These are phyloP conservation scores for Halophytophthora batemanensis DNA, from an alignment of 352 stramenopile genomes.

Conservation along the genomic window DNA sequence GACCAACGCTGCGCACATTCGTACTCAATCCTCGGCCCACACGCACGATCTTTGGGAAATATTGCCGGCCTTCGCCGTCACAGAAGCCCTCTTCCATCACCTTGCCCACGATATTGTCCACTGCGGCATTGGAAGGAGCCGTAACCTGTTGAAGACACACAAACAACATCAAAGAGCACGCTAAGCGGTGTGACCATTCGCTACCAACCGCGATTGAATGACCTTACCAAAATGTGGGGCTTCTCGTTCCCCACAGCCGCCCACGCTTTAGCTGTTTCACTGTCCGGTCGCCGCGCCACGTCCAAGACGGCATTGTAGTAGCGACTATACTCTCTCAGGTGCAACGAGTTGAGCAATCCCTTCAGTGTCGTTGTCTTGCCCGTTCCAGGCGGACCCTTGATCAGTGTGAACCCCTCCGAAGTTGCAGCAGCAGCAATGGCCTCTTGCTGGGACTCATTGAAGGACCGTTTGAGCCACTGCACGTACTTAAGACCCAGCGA, in stretches of 20 bases:
- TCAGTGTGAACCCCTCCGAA: conserved; percentile 89
- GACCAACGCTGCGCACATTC: conserved; percentile 71
- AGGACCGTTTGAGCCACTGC: conserved; percentile 69
- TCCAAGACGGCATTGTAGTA: conserved; percentile 90
- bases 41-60: conserved; percentile 94
- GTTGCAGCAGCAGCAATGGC: conserved; percentile 86
- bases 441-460: conserved; percentile 90
- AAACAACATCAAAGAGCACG: not conserved
- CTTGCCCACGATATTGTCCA: conserved; percentile 97
- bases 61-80: conserved; percentile 90
- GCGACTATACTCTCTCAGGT: conserved; percentile 90
- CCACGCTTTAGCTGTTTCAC: conserved; percentile 82
- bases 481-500: conserved; percentile 81
- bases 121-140: conserved; percentile 93
- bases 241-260: conserved; percentile 86
- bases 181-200: not conserved
- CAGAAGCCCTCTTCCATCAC: conserved; percentile 95
- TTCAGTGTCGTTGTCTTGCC: conserved; percentile 93
- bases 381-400: conserved; percentile 88
- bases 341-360: conserved; percentile 89
- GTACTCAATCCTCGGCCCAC: conserved; percentile 82
- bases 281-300: conserved; percentile 71
- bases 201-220: no score
- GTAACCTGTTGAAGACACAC: conserved; percentile 43
- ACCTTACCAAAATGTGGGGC: conserved; percentile 86